Base-by-base conservation (phyloP, 208 protist genomes). In the Crithidia mellificae region DNA sequence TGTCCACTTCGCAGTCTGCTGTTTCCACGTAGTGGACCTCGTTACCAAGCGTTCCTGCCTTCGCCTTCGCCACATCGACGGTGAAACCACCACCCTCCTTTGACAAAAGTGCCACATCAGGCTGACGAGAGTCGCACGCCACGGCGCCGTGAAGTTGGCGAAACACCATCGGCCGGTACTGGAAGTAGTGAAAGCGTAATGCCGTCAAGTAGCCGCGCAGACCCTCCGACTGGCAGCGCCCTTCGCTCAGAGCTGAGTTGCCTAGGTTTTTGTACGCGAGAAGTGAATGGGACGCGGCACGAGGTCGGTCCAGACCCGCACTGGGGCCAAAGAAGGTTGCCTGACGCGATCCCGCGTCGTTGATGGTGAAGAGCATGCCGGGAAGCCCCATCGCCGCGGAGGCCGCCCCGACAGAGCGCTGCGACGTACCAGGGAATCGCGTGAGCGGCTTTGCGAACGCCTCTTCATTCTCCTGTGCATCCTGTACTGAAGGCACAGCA, bases 341-440 rank as follows among this genome's bases (percentile, higher is more conserved):
- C 34, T 85, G 72, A 4, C 72, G 74, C 29, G 80, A 71, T 7
- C 86, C 86, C 0, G 83, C 85, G 61, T 94, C 91, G 71, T 92
- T 94, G 73, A 93, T 84, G 15, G 87, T 96, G 63, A 96, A 93
- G 44, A 93, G 79, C 29, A 96, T 68, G 0, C 90, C 90, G 14
- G 90, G 90, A 41, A 93, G 75, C 0, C 90, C 90, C 90, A 96
- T 93, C 55, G 88, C 81, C 0, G 90, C 74, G 0, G 84, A 83
- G 1, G 57, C 54, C 1, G 68, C 64, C 11, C 78, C 74, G 1
- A 74, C 58, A 8, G 63, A 22, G 9, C n/a, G n/a, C n/a, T n/a
- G n/a, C n/a, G n/a, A n/a, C n/a, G n/a, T n/a, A n/a, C n/a, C n/a
- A n/a, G n/a, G n/a, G n/a, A n/a, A n/a, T n/a, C n/a, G n/a, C n/a